phyloP scores from a whole-genome alignment of 2,329 filamentous ascomycete genomes.

The Cadophora malorum region DNA sequence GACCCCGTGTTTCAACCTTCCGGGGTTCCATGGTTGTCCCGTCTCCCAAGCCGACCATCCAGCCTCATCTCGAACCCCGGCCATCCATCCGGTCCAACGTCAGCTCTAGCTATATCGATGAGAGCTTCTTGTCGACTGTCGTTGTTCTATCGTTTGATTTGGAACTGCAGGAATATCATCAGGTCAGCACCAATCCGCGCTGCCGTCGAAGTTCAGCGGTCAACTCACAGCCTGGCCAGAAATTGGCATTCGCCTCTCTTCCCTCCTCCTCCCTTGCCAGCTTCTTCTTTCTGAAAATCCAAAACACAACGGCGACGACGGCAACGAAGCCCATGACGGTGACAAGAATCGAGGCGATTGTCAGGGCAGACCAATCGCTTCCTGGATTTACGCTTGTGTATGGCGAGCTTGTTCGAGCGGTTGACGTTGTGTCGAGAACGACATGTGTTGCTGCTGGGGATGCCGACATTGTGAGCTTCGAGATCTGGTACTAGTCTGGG shows the following conservation, averaged over 20 bases:
- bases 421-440: not conserved
- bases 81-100: not conserved
- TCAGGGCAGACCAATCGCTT: not conserved
- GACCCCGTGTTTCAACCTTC: slow-evolving; percentile 10
- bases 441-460: not conserved
- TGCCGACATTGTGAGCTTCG: not conserved
- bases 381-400: not conserved
- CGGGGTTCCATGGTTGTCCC: not conserved
- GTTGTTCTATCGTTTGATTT: not conserved
- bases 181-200: not conserved
- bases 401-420: not conserved
- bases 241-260: slow-evolving; percentile 5
- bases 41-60: not conserved
- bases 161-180: not conserved
- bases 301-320: not conserved
- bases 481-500: not conserved
- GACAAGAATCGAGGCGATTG: not conserved
- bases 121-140: not conserved
- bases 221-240: not conserved
- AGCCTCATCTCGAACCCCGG: not conserved
- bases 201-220: not conserved
- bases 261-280: not conserved
- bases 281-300: slow-evolving; percentile 2
- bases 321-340: not conserved
- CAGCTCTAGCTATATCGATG: slow-evolving; percentile 3